phyloP scores from a whole-genome alignment of 1,284 basidiomycete species.

The Ustilago tritici region DNA sequence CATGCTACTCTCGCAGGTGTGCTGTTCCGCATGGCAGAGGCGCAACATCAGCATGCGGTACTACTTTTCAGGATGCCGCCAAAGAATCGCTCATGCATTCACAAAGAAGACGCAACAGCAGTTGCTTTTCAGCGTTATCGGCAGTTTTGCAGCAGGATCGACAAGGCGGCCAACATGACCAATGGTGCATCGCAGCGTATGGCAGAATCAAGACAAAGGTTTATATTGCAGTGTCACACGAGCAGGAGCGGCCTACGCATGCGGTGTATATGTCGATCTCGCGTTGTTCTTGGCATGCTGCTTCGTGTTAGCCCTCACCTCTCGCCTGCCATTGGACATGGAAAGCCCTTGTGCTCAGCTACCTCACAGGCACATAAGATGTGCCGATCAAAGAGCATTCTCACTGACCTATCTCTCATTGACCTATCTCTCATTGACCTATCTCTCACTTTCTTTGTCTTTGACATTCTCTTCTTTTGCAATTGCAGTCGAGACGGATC shows the following conservation, averaged over 20 bases:
- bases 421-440: constrained; percentile 1
- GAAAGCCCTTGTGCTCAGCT: neutral
- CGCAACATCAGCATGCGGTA: no score
- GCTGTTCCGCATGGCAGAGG: no score
- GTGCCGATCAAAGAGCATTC: neutral
- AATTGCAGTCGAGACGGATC: constrained; percentile 75
- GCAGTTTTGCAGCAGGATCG: neutral
- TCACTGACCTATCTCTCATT: constrained; percentile 9
- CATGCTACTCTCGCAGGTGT: no score
- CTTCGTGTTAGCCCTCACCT: neutral
- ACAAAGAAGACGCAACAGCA: neutral
- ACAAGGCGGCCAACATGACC: neutral
- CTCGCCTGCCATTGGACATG: neutral
- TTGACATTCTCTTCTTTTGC: constrained; percentile 74
- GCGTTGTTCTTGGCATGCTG: neutral
- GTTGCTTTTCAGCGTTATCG: neutral
- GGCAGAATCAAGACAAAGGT: neutral
- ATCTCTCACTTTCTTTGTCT: constrained; percentile 1
- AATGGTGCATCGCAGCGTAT: neutral
- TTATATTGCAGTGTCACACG: neutral
- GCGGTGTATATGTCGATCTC: neutral
- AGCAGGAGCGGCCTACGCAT: neutral
- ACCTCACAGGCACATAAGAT: neutral
- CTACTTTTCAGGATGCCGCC: neutral
- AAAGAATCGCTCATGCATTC: neutral